Evolutionary conservation across 768 basidiomycete genomes (phyloP), one percentile per base, ranked within the genome.

Genomic region (Tricholoma flavovirens): DNA sequence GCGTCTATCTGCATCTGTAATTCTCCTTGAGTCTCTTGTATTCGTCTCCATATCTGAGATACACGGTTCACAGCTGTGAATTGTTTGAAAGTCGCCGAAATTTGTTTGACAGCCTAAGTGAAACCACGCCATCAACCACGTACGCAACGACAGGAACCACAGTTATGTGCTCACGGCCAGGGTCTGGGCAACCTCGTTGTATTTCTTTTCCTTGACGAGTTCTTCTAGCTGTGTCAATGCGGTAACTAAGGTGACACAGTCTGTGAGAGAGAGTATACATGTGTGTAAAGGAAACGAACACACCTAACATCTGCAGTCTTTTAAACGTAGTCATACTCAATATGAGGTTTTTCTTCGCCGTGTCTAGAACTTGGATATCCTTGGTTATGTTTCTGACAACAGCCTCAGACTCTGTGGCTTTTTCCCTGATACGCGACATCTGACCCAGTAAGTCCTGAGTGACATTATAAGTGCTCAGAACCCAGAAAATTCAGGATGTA

Each of bases 371-470:
- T 68, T 98, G 95, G 49, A 99, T 98, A 70, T 99, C 97, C 61
- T 90, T 88, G 2, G 97, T 99, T 61, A 98, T 97, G 62, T 92
- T 86, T 53, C 89, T 81, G 22, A 98, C 97, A 49, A 98, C 92
- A 1, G 93, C 93, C 64, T 98, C 97, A 2, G 93, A 94, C 67
- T 99, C 97, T 1, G 93, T 90, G 0, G 96, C 94, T 67, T 98
- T 98, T 72, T 98, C 94, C 43, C 93, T 83, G 61, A 98, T 97
- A 55, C 89, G 88, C 35, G 89, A 94, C 84, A 98, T 96, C 74
- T 98, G 96, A 24, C 88, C 86, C 49, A 98, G 80, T 14, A 98
- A 78, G 66, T 97, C 94, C 95, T 98, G 65, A 10, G 45, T 29
- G 48, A 24, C 50, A 53, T 38, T 49, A 12, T 33, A 24, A 53